Evolutionary conservation across 179 eudicot genomes (phyloP).

Genomic region (Gypsophila paniculata): DNA sequence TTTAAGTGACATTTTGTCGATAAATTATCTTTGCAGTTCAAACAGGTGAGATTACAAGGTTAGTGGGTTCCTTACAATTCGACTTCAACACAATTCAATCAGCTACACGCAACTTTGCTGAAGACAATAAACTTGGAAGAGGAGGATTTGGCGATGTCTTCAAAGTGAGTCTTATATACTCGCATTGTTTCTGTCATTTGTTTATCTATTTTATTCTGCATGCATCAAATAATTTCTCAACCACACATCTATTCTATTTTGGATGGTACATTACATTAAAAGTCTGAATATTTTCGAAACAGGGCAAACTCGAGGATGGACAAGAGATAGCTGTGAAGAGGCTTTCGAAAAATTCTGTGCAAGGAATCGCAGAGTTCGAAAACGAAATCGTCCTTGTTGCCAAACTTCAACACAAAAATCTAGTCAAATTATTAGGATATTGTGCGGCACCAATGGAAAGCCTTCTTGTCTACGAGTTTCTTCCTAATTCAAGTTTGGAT

Average conservation of each 20-base stretch:
- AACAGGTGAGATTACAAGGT: conserved; percentile 9
- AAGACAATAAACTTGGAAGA: conserved; percentile 22
- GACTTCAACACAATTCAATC: conserved; percentile 17
- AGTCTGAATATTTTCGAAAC: neutral
- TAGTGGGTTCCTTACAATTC: conserved; percentile 22
- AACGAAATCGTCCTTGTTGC: conserved; percentile 24
- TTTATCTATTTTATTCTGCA: too few species aligned
- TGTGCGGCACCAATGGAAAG: conserved; percentile 13
- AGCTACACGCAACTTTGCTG: conserved; percentile 27
- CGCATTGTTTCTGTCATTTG: neutral
- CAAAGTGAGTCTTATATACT: conserved; percentile 12
- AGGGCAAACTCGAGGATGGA: conserved; percentile 16
- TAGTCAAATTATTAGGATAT: conserved; percentile 25
- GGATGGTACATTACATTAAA: neutral
- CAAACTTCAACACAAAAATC: conserved; percentile 26
- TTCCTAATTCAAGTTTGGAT: conserved; percentile 24
- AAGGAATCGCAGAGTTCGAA: conserved; percentile 22
- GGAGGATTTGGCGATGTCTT: conserved; percentile 25
- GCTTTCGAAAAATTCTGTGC: conserved; percentile 17
- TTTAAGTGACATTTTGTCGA: neutral
- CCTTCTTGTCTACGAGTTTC: conserved; percentile 23
- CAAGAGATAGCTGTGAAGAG: conserved; percentile 29
- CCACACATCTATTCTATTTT: too few species aligned
- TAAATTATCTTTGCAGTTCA: conserved; percentile 7
- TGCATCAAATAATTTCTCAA: neutral